Conservation (phyloP, 2,329 filamentous ascomycete species). For the Cladorrhinum sp. region DNA sequence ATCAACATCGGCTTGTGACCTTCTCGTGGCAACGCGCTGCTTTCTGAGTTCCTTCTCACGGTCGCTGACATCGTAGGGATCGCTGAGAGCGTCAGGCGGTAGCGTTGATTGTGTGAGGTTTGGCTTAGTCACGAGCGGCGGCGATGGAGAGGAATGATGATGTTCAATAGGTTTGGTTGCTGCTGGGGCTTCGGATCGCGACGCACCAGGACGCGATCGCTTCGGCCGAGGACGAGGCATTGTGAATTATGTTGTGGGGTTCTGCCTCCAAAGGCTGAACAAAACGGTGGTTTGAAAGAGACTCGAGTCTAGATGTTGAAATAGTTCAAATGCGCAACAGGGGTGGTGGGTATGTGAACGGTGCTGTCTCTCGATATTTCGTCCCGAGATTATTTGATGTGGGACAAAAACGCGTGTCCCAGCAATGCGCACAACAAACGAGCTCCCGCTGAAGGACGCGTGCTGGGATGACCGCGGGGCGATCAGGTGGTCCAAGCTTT, state of each 20-base stretch:
- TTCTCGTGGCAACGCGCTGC: conserved; percentile 22
- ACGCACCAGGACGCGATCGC: conserved; percentile 24
- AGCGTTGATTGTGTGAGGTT: conserved; percentile 12
- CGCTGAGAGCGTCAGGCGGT: conserved; percentile 23
- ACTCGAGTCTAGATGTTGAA: background rate
- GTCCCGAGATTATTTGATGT: background rate
- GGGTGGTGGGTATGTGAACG: background rate
- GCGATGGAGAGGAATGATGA: conserved; percentile 18
- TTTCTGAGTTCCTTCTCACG: conserved; percentile 32
- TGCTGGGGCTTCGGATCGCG: conserved; percentile 15
- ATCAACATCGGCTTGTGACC: conserved; percentile 1
- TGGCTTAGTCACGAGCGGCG: conserved; percentile 15
- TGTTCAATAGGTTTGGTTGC: background rate
- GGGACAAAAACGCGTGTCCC: background rate
- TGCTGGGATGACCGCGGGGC: background rate
- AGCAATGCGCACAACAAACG: background rate
- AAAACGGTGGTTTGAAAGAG: background rate
- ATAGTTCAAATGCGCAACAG: background rate
- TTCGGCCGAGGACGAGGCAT: conserved; percentile 19
- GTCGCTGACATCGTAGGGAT: conserved; percentile 37
- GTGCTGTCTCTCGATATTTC: background rate
- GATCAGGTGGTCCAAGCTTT: background rate
- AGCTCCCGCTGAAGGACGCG: background rate
- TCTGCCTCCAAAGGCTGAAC: background rate
- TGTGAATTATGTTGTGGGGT: background rate